Evolutionary conservation across 192 early-diverging fungal genomes (phyloP), one percentile per base, ranked within the genome.

Genomic region (Coemansia sp.): DNA sequence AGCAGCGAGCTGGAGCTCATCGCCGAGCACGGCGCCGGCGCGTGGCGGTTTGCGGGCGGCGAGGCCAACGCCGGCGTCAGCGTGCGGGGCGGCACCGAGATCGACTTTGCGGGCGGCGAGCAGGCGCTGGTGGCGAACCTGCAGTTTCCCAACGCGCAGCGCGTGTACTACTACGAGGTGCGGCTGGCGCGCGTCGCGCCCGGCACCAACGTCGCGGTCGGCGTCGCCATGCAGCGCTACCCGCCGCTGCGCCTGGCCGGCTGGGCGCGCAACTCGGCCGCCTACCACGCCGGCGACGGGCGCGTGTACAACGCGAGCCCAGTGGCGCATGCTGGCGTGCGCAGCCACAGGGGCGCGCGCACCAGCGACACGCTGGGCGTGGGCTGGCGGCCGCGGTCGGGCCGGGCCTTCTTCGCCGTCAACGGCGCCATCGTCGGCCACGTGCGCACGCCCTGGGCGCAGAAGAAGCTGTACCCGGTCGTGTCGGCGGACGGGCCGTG

Each of bases 321-420:
- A 70, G 62, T 87, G 74, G 29, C 59, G 3, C 43, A 60, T 85
- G 85, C 64, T 67, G 79, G 40, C 4, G 68, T 71, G 25, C 73
- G 71, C 80, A 51, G 15, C n/a, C 4, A 20, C 47, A 51, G 24
- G 24, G 24, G 24, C 15, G 47, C 47, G 11, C 24, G 27, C 9
- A 61, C 84, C 86, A 73, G 90, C 38, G 91, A 92, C 72, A 88
- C 91, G 2, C 67, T 92, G 40, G 91, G 91, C 32, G 85, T 91
- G 17, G 91, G 90, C 10, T 92, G 89, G 73, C 83, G 89, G 11
- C 90, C 88, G 42, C 71, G 85, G 22, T 87, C 87, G 45, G 91
- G 91, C 40, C 89, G 87, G 29, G 70, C 89, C 27, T 92, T 92
- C 62, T 88, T 91, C 46, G 90, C 90, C 5, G 67, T 90, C 29